A percentile compares a stretch with the other conserved stretches of the same genome.
phyloP scores from a whole-genome alignment of 495 filamentous ascomycete genomes.

The Extremus antarcticus region DNA sequence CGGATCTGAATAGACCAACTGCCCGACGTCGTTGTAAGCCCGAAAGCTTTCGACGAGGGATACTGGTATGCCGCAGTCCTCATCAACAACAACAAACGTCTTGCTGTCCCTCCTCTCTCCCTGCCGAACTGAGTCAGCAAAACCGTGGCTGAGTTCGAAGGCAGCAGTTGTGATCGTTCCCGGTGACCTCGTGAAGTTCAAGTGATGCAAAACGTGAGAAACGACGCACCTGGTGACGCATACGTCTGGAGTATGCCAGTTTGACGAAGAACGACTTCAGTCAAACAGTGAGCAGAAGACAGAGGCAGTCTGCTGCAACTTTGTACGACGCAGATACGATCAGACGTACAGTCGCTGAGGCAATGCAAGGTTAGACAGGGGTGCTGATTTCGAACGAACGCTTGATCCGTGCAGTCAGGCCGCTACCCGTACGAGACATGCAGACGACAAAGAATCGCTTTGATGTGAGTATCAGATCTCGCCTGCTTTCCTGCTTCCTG shows the following conservation, averaged over 20 bases:
- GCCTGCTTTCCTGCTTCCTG: background rate
- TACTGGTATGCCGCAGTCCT: constrained; percentile 14
- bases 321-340: constrained; percentile 17
- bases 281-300: constrained; percentile 5
- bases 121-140: constrained; percentile 9
- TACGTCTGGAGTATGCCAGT: constrained; percentile 16
- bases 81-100: constrained; percentile 12
- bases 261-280: constrained; percentile 11
- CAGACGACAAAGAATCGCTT: constrained; percentile 8
- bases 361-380: constrained; percentile 7
- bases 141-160: constrained; percentile 9
- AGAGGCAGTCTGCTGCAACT: constrained; percentile 18
- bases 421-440: constrained; percentile 20
- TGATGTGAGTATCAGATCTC: constrained; percentile 12
- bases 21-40: constrained; percentile 8
- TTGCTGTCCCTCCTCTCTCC: constrained; percentile 15
- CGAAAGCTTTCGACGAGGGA: constrained; percentile 14
- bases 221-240: constrained; percentile 20
- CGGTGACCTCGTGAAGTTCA: background rate
- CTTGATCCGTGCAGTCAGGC: constrained; percentile 17
- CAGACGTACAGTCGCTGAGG: background rate
- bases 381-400: constrained; percentile 10
- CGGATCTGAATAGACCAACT: constrained; percentile 15
- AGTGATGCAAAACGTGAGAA: background rate
- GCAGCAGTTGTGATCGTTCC: constrained; percentile 6